Conservation (phyloP, 2,329 filamentous ascomycete species). For the Domatiomyces catenatus region DNA sequence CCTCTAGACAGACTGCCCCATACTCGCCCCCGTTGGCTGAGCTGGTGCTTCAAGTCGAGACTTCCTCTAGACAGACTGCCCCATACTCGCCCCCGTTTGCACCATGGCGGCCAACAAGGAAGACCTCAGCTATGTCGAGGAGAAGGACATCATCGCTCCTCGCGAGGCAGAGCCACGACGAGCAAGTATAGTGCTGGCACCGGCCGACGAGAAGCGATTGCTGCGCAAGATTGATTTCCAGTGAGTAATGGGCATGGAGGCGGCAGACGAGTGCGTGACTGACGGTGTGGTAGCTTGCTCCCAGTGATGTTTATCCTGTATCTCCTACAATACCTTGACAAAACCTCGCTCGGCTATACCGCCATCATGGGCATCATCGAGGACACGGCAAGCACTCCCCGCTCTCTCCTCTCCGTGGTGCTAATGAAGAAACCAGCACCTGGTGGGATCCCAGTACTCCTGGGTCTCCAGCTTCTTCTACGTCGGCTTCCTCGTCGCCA, state of each 20-base stretch:
- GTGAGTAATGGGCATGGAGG: slow-evolving; percentile 36
- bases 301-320: slow-evolving; percentile 36
- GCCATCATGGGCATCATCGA: slow-evolving; percentile 49
- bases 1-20: no score
- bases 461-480: slow-evolving; percentile 34
- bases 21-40: not conserved
- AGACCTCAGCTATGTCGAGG: no score
- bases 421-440: no score
- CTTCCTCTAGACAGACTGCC: no score
- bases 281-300: slow-evolving; percentile 27
- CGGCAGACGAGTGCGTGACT: slow-evolving; percentile 1
- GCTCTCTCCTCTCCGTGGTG: slow-evolving; percentile 19
- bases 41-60: not conserved
- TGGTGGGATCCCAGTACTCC: slow-evolving; percentile 23
- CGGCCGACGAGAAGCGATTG: not conserved
- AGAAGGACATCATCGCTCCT: no score
- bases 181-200: not conserved
- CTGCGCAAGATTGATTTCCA: slow-evolving; percentile 40
- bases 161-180: no score
- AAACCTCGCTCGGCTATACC: slow-evolving; percentile 33
- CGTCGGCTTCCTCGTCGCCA: slow-evolving; percentile 24
- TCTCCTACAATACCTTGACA: slow-evolving; percentile 20
- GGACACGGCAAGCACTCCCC: slow-evolving; percentile 21
- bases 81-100: no score
- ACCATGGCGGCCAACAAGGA: no score